Evolutionary conservation across 495 filamentous ascomycete species (phyloP).

Genomic region (Penicillium arizonense): DNA sequence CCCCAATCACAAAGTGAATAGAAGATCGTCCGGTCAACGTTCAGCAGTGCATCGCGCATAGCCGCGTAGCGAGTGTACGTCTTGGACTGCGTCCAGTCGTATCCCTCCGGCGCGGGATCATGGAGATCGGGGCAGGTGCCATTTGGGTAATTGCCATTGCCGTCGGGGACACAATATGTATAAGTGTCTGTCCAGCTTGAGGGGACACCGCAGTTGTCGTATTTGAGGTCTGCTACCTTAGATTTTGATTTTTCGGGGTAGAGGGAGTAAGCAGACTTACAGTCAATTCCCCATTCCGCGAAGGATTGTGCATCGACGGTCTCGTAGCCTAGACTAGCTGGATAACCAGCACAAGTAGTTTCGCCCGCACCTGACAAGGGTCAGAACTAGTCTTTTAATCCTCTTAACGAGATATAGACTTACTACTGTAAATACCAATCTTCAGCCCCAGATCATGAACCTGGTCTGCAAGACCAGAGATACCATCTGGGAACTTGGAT

Average conservation of each 20-base stretch:
- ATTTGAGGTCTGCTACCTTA: conserved; percentile 55
- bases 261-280: conserved; percentile 21
- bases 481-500: conserved; percentile 60
- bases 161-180: conserved; percentile 36
- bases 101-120: conserved; percentile 43
- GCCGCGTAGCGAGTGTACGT: conserved; percentile 49
- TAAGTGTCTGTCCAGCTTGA: conserved; percentile 41
- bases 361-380: conserved; percentile 50
- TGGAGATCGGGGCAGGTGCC: conserved; percentile 39
- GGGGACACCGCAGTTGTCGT: conserved; percentile 66
- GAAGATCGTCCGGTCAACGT: conserved; percentile 53
- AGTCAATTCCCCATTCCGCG: conserved; percentile 67
- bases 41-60: conserved; percentile 62
- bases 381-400: background rate
- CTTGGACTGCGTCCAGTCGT: conserved; percentile 53
- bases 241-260: background rate
- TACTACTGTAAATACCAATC: conserved; percentile 63
- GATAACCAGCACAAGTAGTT: conserved; percentile 62
- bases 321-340: conserved; percentile 62
- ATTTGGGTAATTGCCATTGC: conserved; percentile 27
- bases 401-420: conserved; percentile 3
- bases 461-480: conserved; percentile 53
- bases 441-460: conserved; percentile 61
- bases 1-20: conserved; percentile 71
- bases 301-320: conserved; percentile 58